Percentiles rank a stretch among this genome's conserved stretches.
phyloP scores from a whole-genome alignment of 2,329 filamentous ascomycete genomes.

The Ampelomyces quisqualis region DNA sequence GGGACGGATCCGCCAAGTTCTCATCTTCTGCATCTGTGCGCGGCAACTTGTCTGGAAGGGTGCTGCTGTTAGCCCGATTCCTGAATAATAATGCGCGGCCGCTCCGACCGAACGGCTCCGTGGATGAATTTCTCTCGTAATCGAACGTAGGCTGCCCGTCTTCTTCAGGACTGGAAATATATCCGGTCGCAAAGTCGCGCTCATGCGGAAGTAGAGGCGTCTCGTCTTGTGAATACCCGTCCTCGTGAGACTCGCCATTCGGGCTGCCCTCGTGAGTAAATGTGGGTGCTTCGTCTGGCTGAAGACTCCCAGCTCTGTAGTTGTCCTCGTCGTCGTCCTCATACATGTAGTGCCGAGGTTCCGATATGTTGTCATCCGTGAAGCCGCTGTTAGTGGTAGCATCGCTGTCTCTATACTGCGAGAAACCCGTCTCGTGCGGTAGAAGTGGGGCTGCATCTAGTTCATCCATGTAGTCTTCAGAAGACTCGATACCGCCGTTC shows the following conservation, averaged over 20 bases:
- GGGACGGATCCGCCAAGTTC: constrained; percentile 28
- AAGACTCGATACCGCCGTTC: constrained; percentile 5
- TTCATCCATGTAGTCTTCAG: constrained; percentile 21
- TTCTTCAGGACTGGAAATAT: constrained; percentile 18
- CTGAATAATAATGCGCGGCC: constrained; percentile 19
- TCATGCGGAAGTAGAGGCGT: constrained; percentile 28
- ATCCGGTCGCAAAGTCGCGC: constrained; percentile 12
- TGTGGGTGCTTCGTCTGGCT: constrained; percentile 9
- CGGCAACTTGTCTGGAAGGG: constrained; percentile 31
- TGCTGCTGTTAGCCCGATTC: constrained; percentile 22
- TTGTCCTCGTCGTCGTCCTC: constrained; percentile 10
- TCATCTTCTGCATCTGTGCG: constrained; percentile 32
- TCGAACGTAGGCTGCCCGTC: too few species aligned
- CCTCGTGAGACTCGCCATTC: neutral
- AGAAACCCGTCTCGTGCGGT: constrained; percentile 39
- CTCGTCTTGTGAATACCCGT: constrained; percentile 10
- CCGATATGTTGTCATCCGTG: constrained; percentile 5
- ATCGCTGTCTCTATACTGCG: constrained; percentile 17
- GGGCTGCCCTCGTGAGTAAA: constrained; percentile 7
- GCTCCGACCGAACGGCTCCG: too few species aligned
- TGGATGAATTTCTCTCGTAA: too few species aligned
- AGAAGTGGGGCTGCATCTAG: constrained; percentile 37
- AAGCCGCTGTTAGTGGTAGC: constrained; percentile 19
- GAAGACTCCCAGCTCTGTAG: constrained; percentile 1
- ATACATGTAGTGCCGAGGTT: constrained; percentile 15